A percentile compares a stretch with the other conserved stretches of the same genome.
These are phyloP conservation scores for Trichoderma sp. DNA, from an alignment of 2,329 filamentous ascomycete genomes.

Conservation along the genomic window DNA sequence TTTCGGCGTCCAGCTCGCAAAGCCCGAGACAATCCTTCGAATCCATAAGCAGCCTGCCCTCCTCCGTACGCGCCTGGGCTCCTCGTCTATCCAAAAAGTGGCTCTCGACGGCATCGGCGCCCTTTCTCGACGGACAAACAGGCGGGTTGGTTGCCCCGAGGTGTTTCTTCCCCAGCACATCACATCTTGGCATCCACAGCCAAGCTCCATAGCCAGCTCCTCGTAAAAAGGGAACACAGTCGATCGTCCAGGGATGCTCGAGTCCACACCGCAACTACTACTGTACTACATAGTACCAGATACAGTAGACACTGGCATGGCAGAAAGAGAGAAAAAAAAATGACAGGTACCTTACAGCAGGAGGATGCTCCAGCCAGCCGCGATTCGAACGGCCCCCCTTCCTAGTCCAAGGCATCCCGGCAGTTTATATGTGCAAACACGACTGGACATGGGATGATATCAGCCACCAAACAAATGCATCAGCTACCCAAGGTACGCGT, in stretches of 20 bases:
- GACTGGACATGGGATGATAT: neutral
- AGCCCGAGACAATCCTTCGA: constrained; percentile 2
- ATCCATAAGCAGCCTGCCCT: neutral
- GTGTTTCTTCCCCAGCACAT: neutral
- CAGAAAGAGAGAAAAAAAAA: neutral
- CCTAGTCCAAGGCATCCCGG: neutral
- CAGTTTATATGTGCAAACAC: neutral
- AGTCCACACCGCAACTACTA: neutral
- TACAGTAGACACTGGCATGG: neutral
- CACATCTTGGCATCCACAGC: neutral
- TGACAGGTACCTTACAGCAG: neutral
- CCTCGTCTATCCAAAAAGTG: neutral
- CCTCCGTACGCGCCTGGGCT: neutral
- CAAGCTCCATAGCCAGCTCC: neutral
- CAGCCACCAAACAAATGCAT: neutral
- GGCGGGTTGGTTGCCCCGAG: neutral
- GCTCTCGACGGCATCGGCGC: neutral
- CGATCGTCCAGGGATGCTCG: neutral
- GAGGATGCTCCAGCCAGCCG: neutral
- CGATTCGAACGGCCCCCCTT: neutral
- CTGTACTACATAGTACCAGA: too few species aligned
- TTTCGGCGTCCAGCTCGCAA: constrained; percentile 6
- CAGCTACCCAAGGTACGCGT: neutral
- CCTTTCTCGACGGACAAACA: neutral
- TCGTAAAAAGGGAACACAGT: neutral